Evolutionary conservation across 768 basidiomycete genomes (phyloP), one percentile per base, ranked within the genome.

Genomic region (Trametes maxima): DNA sequence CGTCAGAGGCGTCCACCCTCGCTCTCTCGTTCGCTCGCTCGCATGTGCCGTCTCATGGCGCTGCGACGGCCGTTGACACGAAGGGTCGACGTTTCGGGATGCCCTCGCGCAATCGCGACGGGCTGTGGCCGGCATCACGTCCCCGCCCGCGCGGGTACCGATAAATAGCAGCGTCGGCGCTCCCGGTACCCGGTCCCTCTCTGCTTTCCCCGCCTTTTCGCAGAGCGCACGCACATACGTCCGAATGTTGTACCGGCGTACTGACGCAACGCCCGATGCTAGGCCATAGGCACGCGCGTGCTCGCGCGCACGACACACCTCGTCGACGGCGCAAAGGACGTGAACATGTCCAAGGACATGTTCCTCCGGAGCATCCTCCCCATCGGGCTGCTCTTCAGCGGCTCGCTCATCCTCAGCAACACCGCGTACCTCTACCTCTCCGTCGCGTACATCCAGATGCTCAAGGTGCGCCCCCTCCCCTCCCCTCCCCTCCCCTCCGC

Each of bases 361-460:
- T 96, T 92, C 72, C 58, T 91, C 39, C 84, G 85, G 58, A 92
- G 90, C 36, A 98, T 98, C 66, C 80, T 98, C 14, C 96, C 96
- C 21, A 96, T 98, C 61, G 95, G 95, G 22, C 71, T 95, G 24
- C 85, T 98, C 58, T 98, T 98, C 82, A 92, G 90, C 37, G 96
- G 89, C 24, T 94, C 90, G 60, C 84, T 98, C 56, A 86, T 98
- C 68, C 80, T 95, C 60, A 90, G 87, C 77, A 98, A 98, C 75
- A 91, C 90, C 1, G 94, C 94, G 2, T 96, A 95, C 74, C 86
- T 97, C 21, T 88, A 93, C 68, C 85, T 98, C 65, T 89, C 87
- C 66, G 93, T 96, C 12, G 86, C 92, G 0, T 98, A 96, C 76
- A 98, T 98, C 67, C 96, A 98, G 75, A 94, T 98, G 93, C 86